Percentiles rank a stretch among this genome's conserved stretches.
Evolutionary conservation across 202 grass and related monocot genomes (phyloP).

Genomic region (Eragrostis tef): DNA sequence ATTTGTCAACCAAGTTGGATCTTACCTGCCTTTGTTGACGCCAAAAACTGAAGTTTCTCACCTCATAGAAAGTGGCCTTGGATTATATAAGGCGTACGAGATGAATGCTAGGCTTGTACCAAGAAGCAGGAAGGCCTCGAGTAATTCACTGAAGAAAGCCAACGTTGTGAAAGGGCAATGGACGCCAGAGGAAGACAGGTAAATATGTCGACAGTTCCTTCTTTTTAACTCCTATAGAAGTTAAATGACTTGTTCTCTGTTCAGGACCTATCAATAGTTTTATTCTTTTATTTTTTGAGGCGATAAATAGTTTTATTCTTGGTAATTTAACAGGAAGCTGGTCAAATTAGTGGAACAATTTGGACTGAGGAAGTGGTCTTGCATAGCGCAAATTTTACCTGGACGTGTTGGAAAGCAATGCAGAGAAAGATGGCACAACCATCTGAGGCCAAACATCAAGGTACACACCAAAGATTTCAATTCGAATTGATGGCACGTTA

Average conservation of each 20-base stretch:
- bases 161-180: slow-evolving; percentile 93
- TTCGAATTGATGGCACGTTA: not conserved
- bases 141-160: slow-evolving; percentile 60
- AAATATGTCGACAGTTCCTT: not conserved
- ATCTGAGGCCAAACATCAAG: slow-evolving; percentile 99
- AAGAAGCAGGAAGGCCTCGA: slow-evolving; percentile 41
- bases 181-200: slow-evolving; percentile 89
- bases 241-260: not conserved
- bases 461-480: slow-evolving; percentile 8
- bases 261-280: not conserved
- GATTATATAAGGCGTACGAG: slow-evolving; percentile 34
- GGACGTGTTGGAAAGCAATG: slow-evolving; percentile 97
- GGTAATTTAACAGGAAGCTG: slow-evolving; percentile 60
- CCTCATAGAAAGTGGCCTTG: slow-evolving; percentile 26
- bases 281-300: too few species aligned
- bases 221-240: not conserved
- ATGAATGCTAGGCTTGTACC: slow-evolving; percentile 43
- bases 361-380: slow-evolving; percentile 95
- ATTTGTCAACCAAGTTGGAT: not conserved
- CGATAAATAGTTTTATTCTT: slow-evolving; percentile 26
- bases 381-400: slow-evolving; percentile 81
- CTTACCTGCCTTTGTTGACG: slow-evolving; percentile 39
- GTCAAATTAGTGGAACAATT: slow-evolving; percentile 79
- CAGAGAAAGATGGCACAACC: slow-evolving; percentile 98
- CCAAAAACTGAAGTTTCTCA: slow-evolving; percentile 47